These are phyloP conservation scores for Ascochyta viciae-villosae DNA, from an alignment of 2,329 filamentous ascomycete genomes.

Conservation along the genomic window DNA sequence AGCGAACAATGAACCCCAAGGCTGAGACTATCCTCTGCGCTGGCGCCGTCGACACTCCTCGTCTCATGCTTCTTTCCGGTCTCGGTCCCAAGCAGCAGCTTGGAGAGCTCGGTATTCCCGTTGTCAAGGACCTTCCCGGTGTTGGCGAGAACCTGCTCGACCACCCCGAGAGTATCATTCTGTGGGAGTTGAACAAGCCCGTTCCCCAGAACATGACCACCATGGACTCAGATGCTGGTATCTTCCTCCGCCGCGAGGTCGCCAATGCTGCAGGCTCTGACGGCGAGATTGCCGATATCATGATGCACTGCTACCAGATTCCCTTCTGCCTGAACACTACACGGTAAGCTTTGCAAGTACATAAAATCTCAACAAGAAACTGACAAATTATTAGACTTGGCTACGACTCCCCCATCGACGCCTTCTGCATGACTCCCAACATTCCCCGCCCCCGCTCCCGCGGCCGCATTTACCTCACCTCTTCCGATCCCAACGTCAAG, in stretches of 20 bases:
- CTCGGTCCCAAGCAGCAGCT: slow-evolving; percentile 59
- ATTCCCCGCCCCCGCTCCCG: slow-evolving; percentile 83
- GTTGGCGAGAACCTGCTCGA: slow-evolving; percentile 70
- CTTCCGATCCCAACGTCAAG: slow-evolving; percentile 76
- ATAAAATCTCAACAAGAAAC: neutral
- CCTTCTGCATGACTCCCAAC: slow-evolving; percentile 94
- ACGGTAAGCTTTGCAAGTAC: slow-evolving; percentile 52
- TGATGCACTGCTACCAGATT: slow-evolving; percentile 98
- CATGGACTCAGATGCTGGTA: slow-evolving; percentile 88
- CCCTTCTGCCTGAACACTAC: slow-evolving; percentile 87
- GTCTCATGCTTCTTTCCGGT: slow-evolving; percentile 64
- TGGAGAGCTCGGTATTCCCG: slow-evolving; percentile 56
- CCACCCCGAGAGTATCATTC: slow-evolving; percentile 71
- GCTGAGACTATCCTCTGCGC: slow-evolving; percentile 81
- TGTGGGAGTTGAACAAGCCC: slow-evolving; percentile 81
- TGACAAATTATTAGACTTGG: slow-evolving; percentile 61
- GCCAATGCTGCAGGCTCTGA: slow-evolving; percentile 73
- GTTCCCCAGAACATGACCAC: slow-evolving; percentile 82
- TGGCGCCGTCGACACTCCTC: slow-evolving; percentile 82
- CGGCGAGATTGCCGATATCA: slow-evolving; percentile 80
- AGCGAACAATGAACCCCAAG: slow-evolving; percentile 65
- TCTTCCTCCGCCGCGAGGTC: slow-evolving; percentile 82
- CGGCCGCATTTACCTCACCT: slow-evolving; percentile 79
- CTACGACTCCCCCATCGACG: slow-evolving; percentile 73
- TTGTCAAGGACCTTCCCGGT: slow-evolving; percentile 66